phyloP scores from a whole-genome alignment of 805 yeast genomes.

The Candida sanyiensis region DNA sequence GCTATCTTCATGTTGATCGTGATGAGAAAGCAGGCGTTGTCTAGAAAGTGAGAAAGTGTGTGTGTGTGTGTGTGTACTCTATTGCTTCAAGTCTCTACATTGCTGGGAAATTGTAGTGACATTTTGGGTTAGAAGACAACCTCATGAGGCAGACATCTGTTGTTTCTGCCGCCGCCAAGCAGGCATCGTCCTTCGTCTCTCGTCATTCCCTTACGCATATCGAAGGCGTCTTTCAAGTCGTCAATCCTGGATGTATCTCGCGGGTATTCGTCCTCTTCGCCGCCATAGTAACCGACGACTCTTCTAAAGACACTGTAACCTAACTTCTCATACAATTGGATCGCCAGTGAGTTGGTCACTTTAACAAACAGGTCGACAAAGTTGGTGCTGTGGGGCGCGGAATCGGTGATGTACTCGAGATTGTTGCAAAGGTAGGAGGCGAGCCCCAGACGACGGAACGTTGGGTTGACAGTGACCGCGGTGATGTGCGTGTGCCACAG shows the following conservation, averaged over 20 bases:
- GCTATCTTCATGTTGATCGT: slow-evolving; percentile 7
- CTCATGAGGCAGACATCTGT: slow-evolving; percentile 61
- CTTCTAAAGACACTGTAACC: slow-evolving; percentile 84
- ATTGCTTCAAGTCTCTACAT: too few species aligned
- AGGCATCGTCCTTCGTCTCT: slow-evolving; percentile 51
- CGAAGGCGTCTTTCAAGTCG: slow-evolving; percentile 83
- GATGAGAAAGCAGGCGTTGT: neutral
- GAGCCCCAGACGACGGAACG: slow-evolving; percentile 77
- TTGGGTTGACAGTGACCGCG: slow-evolving; percentile 85
- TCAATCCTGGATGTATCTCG: slow-evolving; percentile 36
- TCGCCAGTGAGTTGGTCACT: slow-evolving; percentile 75
- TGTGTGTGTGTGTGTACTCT: neutral
- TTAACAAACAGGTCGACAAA: slow-evolving; percentile 91
- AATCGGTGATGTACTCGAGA: slow-evolving; percentile 66
- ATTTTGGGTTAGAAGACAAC: slow-evolving; percentile 47
- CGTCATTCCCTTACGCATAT: slow-evolving; percentile 65
- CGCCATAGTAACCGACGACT: slow-evolving; percentile 83
- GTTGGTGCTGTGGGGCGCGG: slow-evolving; percentile 72
- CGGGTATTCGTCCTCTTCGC: slow-evolving; percentile 37
- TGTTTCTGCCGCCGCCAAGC: slow-evolving; percentile 54
- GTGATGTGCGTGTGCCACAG: slow-evolving; percentile 98
- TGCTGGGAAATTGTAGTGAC: too few species aligned
- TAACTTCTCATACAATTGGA: slow-evolving; percentile 74
- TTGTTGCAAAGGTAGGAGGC: slow-evolving; percentile 76
- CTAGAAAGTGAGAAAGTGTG: neutral